Conservation (phyloP, 2,329 filamentous ascomycete genomes). For the Fusarium pseudonygamai region DNA sequence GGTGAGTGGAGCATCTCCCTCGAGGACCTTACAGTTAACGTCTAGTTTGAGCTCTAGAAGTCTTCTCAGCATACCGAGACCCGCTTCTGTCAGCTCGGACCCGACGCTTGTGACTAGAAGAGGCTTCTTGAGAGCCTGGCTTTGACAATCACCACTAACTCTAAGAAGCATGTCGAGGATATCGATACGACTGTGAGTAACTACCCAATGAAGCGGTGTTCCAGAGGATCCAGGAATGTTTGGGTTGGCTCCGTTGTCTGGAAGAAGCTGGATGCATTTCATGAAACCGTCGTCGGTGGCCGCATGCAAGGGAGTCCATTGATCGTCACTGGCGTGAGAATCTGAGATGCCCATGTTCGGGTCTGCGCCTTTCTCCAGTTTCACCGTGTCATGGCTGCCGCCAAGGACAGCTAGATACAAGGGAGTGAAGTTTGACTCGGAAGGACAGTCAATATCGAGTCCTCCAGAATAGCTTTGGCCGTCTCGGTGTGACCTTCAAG, state of each 20-base stretch:
- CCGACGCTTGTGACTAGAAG: background rate
- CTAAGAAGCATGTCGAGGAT: background rate
- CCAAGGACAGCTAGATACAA: background rate
- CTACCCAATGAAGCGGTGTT: background rate
- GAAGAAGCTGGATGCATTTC: background rate
- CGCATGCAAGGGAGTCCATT: background rate
- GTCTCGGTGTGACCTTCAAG: background rate
- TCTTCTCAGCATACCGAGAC: background rate
- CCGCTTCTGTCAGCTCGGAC: accelerated
- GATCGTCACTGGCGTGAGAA: accelerated
- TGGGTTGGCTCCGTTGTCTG: background rate
- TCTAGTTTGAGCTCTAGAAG: background rate
- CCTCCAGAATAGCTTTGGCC: background rate
- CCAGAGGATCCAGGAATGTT: background rate
- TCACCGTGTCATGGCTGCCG: background rate
- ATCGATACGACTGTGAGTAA: background rate
- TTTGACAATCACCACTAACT: background rate
- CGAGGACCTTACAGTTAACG: background rate
- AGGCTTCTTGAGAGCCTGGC: background rate
- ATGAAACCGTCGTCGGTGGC: background rate
- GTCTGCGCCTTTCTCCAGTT: background rate
- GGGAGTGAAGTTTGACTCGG: background rate
- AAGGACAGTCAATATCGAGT: background rate
- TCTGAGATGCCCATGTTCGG: background rate
- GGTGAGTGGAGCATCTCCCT: background rate